Conservation (phyloP, 306 rosid genomes). For the Notholithocarpus densiflorus region DNA sequence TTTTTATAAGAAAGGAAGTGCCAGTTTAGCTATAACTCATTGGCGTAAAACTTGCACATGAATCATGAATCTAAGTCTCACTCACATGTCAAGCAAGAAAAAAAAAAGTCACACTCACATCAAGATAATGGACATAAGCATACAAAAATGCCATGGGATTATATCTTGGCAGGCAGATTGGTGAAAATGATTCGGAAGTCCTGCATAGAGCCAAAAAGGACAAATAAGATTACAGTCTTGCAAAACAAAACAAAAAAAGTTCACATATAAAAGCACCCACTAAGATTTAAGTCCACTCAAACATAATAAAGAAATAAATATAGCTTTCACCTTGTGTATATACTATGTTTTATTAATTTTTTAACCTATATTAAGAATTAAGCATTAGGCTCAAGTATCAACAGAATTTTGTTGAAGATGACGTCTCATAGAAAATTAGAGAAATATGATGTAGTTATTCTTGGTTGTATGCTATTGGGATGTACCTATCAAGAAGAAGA, state of each 20-base stretch:
- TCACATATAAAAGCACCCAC: background rate
- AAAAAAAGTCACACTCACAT: conserved; percentile 52
- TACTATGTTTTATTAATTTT: background rate
- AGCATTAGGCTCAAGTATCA: background rate
- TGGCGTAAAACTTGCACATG: background rate
- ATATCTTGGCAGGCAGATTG: conserved; percentile 96
- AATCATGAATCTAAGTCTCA: conserved; percentile 12
- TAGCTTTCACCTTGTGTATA: background rate
- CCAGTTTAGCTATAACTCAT: background rate
- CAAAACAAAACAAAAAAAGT: background rate
- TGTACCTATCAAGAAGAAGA: background rate
- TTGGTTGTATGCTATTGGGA: background rate
- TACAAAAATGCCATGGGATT: conserved; percentile 89
- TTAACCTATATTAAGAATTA: background rate
- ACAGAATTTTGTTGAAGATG: background rate
- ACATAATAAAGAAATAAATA: background rate
- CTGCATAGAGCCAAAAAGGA: conserved; percentile 48
- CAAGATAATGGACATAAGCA: conserved; percentile 83
- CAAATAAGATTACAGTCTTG: conserved; percentile 6
- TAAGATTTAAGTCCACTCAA: background rate
- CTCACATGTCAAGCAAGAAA: conserved; percentile 45
- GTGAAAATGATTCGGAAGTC: conserved; percentile 93
- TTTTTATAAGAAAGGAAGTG: no score
- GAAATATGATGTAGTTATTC: background rate
- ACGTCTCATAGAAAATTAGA: background rate